Evolutionary conservation across 2,329 filamentous ascomycete species (phyloP).

Genomic region (Nectriaceae sp.): DNA sequence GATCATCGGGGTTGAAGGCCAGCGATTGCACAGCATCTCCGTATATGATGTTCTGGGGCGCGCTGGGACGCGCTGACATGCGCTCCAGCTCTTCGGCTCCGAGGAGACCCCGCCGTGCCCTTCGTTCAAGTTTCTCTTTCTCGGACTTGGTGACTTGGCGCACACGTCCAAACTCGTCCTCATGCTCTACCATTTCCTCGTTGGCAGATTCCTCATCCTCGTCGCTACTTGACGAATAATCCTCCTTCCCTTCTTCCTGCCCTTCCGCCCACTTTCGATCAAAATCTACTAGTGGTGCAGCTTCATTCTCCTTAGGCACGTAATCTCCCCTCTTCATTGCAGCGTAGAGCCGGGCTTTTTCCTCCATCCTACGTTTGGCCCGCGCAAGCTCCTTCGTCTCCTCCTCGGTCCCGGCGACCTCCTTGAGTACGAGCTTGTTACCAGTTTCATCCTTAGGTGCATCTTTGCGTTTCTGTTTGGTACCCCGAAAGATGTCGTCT

Average conservation of each 20-base stretch:
- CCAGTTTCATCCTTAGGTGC: constrained; percentile 48
- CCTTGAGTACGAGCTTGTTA: constrained; percentile 52
- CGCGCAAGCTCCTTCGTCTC: constrained; percentile 69
- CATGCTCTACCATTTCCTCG: constrained; percentile 76
- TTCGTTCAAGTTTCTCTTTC: constrained; percentile 62
- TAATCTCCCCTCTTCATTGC: constrained; percentile 90
- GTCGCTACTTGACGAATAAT: constrained; percentile 54
- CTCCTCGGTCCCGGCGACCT: constrained; percentile 57
- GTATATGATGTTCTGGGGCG: constrained; percentile 74
- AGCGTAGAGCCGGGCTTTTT: constrained; percentile 85
- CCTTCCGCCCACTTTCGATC: constrained; percentile 91
- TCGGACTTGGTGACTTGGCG: constrained; percentile 72
- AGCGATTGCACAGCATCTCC: constrained; percentile 82
- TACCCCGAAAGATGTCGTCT: constrained; percentile 46
- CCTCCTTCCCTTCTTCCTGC: constrained; percentile 52
- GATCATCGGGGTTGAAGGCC: constrained; percentile 78
- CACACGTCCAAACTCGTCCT: constrained; percentile 90
- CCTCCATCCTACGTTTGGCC: constrained; percentile 80
- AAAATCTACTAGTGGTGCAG: constrained; percentile 82
- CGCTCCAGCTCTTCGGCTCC: constrained; percentile 64
- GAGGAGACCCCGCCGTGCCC: constrained; percentile 49
- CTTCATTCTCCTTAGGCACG: constrained; percentile 64
- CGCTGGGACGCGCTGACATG: constrained; percentile 67
- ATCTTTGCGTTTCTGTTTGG: constrained; percentile 28
- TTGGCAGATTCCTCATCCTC: constrained; percentile 44